Evolutionary conservation across 352 stramenopile genomes (phyloP), one percentile per base, ranked within the genome.

Genomic region (Pythium sukuiense): DNA sequence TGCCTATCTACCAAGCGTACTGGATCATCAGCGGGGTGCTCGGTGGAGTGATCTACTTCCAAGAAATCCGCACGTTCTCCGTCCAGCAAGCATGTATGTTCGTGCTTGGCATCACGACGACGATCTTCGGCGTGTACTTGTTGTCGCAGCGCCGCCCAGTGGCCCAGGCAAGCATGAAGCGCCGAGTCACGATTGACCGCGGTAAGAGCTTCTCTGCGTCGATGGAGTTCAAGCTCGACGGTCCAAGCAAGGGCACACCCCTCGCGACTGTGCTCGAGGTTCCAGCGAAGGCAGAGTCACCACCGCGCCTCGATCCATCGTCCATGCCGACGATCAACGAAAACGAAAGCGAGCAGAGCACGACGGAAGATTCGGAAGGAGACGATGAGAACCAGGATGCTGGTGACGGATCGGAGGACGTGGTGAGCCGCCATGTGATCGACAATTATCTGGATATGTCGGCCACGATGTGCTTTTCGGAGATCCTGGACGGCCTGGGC

Each of bases 41-140:
- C 0, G 91, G 92, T 12, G 92, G 91, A 1, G 80, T 90, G 30
- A 87, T 97, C 30, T 98, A 97, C 74, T 98, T 97, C 69, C 80
- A 97, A 56, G 92, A 98, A 67, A 92, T 92, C 58, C 81, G 82
- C 32, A 76, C 77, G 5, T 92, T 96, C 59, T 88, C 84, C 4
- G 71, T 83, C 24, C 58, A 87, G 24, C 87, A 96, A 50, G 81
- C 81, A 9, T 72, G 76, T 45, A 91, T 93, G 79, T 96, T 96
- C 63, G 80, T 93, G n/a, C 32, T 95, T 1, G 88, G 88, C 37
- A 95, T 92, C 54, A 65, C 75, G 14, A 80, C 85, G 7, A 96
- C 87, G 16, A 93, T 96, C 65, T 83, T 86, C 20, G 88, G 88
- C n/a, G 83, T 96, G 29, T 80, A 89, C 27, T 71, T 96, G 13